phyloP scores from a whole-genome alignment of 2,329 filamentous ascomycete genomes.

The Karstenula rhodostoma region DNA sequence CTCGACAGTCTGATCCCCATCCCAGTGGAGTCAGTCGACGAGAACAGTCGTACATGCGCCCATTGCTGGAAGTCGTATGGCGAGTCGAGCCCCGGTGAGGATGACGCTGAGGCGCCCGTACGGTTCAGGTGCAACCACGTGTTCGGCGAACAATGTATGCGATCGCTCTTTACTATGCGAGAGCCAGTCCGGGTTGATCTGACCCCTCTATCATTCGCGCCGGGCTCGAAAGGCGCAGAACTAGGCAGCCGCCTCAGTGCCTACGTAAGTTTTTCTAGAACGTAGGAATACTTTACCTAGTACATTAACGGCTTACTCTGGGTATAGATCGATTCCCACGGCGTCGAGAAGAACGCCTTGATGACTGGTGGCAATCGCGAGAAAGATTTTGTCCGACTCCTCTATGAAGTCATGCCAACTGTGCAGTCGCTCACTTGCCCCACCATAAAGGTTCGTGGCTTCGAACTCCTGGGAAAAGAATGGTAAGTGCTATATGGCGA shows the following conservation, averaged over 20 bases:
- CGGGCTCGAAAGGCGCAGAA: conserved; percentile 12
- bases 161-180: conserved; percentile 18
- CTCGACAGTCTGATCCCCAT: conserved; percentile 23
- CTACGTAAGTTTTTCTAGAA: neutral
- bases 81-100: conserved; percentile 22
- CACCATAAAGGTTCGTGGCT: conserved; percentile 6
- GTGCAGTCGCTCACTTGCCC: neutral
- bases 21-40: conserved; percentile 17
- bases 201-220: conserved; percentile 17
- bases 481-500: conserved; percentile 16
- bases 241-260: conserved; percentile 18
- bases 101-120: conserved; percentile 29
- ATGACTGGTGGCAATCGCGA: conserved; percentile 7
- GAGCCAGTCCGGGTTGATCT: conserved; percentile 9
- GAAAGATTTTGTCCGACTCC: conserved; percentile 11
- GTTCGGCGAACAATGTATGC: conserved; percentile 30
- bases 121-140: conserved; percentile 27
- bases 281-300: neutral
- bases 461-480: conserved; percentile 15
- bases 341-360: conserved; percentile 9
- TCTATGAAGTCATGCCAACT: conserved; percentile 1
- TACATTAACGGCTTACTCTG: neutral
- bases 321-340: neutral
- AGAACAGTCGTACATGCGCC: conserved; percentile 20
- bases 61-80: conserved; percentile 33